Base-by-base conservation (phyloP, 441 rosid species). In the Brassica balearica region DNA sequence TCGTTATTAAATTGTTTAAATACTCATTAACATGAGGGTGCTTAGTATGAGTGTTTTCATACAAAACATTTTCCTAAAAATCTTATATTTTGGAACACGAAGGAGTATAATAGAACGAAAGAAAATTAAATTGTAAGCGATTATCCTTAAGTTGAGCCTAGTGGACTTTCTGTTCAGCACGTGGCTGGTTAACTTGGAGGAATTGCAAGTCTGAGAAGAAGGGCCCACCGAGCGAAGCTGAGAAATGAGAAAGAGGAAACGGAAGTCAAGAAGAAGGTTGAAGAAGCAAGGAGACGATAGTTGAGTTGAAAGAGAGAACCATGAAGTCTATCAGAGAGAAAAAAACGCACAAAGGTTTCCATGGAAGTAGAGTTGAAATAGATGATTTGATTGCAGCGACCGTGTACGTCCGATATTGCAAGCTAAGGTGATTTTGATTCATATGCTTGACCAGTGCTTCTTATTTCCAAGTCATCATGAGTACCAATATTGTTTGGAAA, bases 331-430 rank as follows among this genome's bases (percentile, higher is more conserved):
- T 43, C 51, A 43, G 14, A 43, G 51, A 43, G 51, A 43, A 11
- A 41, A 41, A 43, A 11, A 43, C 11, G 11, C 51, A 43, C 51
- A 43, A 43, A 43, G 51, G 51, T 43, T 43, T 43, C 51, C 51
- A 10, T 43, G 51, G 51, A 43, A 43, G 14, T 43, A 3, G n/a
- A 38, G 46, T 9, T 38, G 12, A 38, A 8, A 38, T 10, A 38
- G 46, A 11, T 14, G 65, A 77, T 55, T 80, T 80, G 70, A 85
- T 81, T 12, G 90, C 90, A 62, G 89, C 89, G 14, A 78, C 79
- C 69, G 82, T 76, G 34, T 91, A 84, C 80, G 69, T 85, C 72
- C 81, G 69, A 89, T 84, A 75, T 73, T 65, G 81, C 7, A 85
- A 84, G 84, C 82, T 77, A 29, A 71, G 74, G 66, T 87, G 72